phyloP scores from a whole-genome alignment of 345 rosid species.

The Eucalyptus rudis region DNA sequence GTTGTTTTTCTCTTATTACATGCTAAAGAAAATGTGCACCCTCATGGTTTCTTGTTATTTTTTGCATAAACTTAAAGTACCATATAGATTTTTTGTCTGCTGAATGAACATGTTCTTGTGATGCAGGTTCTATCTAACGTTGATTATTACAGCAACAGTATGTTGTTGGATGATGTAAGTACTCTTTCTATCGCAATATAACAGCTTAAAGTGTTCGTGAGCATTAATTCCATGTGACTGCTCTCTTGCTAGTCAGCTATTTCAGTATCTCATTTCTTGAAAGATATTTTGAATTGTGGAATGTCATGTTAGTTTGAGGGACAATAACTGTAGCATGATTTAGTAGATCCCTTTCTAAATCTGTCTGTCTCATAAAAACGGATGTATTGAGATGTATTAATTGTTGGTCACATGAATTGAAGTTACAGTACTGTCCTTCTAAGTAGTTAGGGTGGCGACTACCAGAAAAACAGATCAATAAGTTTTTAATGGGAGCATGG shows the following conservation, averaged over 20 bases:
- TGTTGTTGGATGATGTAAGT: conserved; percentile 99
- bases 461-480: background rate
- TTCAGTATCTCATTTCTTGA: background rate
- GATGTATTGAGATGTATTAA: background rate
- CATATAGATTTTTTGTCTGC: background rate
- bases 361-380: background rate
- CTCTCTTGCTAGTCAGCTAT: background rate
- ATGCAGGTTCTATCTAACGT: conserved; percentile 74
- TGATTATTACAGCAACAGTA: conserved; percentile 86
- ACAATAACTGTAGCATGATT: background rate
- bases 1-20: background rate
- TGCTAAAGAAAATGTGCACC: background rate
- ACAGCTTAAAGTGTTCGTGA: background rate
- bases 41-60: background rate
- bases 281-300: background rate
- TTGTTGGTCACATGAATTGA: background rate
- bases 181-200: background rate
- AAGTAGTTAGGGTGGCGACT: background rate
- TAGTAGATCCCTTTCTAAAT: background rate
- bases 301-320: background rate
- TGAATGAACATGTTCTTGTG: background rate
- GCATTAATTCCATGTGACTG: background rate
- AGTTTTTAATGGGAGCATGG: background rate
- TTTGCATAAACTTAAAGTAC: background rate
- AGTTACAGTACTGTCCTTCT: background rate